Evolutionary conservation across 306 rosid genomes (phyloP).

Genomic region (Neltuma alba): DNA sequence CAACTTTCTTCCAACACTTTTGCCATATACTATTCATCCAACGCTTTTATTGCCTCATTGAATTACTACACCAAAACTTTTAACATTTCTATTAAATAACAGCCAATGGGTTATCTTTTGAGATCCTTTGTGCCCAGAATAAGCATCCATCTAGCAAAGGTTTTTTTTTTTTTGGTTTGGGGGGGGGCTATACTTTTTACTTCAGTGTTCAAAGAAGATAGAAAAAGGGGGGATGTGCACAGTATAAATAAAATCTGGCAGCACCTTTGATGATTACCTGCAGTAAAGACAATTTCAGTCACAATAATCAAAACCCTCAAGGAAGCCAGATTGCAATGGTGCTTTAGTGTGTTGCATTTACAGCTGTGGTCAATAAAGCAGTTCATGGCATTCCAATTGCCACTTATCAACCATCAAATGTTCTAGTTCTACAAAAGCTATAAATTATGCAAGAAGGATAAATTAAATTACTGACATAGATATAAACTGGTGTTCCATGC

Average conservation of each 20-base stretch:
- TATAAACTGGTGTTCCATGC: conserved; percentile 75
- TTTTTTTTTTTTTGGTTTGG: too few species aligned
- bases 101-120: conserved; percentile 3
- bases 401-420: conserved; percentile 2
- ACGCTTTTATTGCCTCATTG: conserved; percentile 12
- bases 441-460: conserved; percentile 33
- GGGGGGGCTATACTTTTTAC: too few species aligned
- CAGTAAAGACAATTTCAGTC: neutral
- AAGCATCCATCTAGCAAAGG: conserved; percentile 5
- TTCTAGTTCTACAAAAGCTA: conserved; percentile 17
- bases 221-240: neutral
- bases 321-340: neutral
- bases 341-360: neutral
- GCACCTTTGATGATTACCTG: neutral
- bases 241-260: neutral
- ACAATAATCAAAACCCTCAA: neutral
- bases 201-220: neutral
- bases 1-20: neutral
- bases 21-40: neutral
- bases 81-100: conserved; percentile 1
- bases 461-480: conserved; percentile 61
- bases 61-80: conserved; percentile 6
- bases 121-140: conserved; percentile 20
- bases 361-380: neutral
- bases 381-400: neutral